phyloP scores from a whole-genome alignment of 2,329 filamentous ascomycete species.

The Diaporthe helianthi region DNA sequence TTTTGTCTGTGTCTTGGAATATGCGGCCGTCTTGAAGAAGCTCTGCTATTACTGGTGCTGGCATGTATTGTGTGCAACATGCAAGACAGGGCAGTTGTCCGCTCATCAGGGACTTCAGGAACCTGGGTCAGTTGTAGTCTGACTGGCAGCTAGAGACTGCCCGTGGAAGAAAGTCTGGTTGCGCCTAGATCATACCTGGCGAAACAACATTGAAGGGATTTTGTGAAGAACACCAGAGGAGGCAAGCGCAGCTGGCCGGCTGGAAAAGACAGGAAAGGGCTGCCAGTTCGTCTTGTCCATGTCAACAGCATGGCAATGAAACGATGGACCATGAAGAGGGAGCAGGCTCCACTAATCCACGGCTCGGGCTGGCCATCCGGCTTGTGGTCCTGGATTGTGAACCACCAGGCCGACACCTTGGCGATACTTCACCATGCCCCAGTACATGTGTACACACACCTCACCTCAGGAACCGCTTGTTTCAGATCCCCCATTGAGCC shows the following conservation, averaged over 20 bases:
- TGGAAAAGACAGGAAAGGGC: not conserved
- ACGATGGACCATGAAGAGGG: not conserved
- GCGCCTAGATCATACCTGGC: not conserved
- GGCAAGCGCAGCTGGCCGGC: not conserved
- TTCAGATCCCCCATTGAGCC: slow-evolving; percentile 10
- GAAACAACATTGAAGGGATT: too few relatives aligned
- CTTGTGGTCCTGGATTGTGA: slow-evolving; percentile 11
- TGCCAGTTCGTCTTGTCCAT: slow-evolving; percentile 6
- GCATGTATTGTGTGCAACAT: not conserved
- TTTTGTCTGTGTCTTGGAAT: not conserved
- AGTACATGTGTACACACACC: too few relatives aligned
- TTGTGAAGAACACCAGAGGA: not conserved
- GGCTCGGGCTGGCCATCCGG: slow-evolving; percentile 1
- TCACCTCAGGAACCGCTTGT: slow-evolving; percentile 12
- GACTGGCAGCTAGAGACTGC: not conserved
- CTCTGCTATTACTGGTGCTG: not conserved
- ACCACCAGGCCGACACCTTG: slow-evolving; percentile 24
- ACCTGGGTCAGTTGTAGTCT: not conserved
- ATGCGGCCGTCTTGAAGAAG: not conserved
- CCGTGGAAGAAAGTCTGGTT: not conserved
- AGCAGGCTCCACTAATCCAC: not conserved
- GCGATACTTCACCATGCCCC: slow-evolving; percentile 21
- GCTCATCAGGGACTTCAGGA: not conserved
- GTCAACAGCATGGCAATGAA: slow-evolving; percentile 2
- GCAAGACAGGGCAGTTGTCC: not conserved